These are phyloP conservation scores for Mycosarcoma mackinlayi DNA, from an alignment of 1,284 basidiomycete genomes.

Conservation along the genomic window DNA sequence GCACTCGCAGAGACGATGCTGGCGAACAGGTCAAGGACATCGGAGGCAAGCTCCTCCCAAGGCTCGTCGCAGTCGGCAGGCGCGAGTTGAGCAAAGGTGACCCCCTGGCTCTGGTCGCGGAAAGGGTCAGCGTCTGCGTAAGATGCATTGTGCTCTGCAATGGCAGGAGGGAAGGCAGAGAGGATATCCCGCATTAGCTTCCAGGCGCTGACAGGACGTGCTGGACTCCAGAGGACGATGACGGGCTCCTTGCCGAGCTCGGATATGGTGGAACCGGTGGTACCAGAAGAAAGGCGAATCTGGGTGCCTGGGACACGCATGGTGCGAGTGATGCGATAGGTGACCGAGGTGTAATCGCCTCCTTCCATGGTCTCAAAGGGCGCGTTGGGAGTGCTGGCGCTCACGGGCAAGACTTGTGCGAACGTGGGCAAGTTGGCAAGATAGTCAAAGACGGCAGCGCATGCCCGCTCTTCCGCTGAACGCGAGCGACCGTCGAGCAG, in stretches of 20 bases:
- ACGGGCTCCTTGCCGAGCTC: constrained; percentile 76
- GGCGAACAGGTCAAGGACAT: constrained; percentile 81
- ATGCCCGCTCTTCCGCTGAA: constrained; percentile 68
- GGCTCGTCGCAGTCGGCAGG: constrained; percentile 33
- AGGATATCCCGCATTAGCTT: constrained; percentile 81
- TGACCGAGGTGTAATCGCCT: constrained; percentile 73
- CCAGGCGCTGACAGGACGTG: constrained; percentile 79
- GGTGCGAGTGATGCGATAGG: constrained; percentile 76
- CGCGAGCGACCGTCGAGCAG: constrained; percentile 26
- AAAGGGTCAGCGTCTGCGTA: constrained; percentile 30
- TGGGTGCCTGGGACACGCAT: constrained; percentile 79
- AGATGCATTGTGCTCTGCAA: constrained; percentile 1
- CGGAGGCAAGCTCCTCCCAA: constrained; percentile 75
- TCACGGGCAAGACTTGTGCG: constrained; percentile 77
- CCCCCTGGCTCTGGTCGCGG: constrained; percentile 38
- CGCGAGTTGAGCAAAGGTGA: constrained; percentile 44
- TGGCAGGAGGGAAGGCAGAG: constrained; percentile 72
- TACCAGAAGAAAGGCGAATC: constrained; percentile 76
- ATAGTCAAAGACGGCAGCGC: constrained; percentile 78
- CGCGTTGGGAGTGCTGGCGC: constrained; percentile 73
- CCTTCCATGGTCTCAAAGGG: constrained; percentile 78
- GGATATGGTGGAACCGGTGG: constrained; percentile 77
- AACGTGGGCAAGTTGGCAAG: constrained; percentile 79
- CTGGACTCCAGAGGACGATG: constrained; percentile 82
- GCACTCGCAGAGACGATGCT: constrained; percentile 79